Percentiles rank a stretch among this genome's conserved stretches.
Evolutionary conservation across 116 monocot species (phyloP).

Genomic region (Zostera marina): DNA sequence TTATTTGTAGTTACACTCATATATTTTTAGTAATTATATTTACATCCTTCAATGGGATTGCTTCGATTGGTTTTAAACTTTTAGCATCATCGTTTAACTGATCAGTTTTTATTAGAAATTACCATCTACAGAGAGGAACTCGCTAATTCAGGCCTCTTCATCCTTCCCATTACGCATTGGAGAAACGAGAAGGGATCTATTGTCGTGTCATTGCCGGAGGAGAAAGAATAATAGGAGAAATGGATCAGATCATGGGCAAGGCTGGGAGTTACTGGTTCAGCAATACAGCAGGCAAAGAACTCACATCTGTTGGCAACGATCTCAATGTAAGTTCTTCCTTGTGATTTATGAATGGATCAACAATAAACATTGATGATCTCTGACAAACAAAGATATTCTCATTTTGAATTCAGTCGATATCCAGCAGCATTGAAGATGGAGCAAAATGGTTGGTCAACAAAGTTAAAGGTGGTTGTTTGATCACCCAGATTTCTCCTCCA

Average conservation of each 20-base stretch:
- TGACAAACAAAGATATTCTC: neutral
- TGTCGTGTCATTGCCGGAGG: too few species aligned
- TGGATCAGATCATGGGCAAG: constrained; percentile 41
- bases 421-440: constrained; percentile 30
- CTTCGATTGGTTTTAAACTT: too few species aligned
- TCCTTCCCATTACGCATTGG: neutral
- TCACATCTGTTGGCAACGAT: constrained; percentile 32
- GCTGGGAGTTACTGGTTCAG: constrained; percentile 30
- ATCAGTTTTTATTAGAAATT: too few species aligned
- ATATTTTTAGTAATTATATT: too few species aligned
- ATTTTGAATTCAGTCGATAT: constrained; percentile 18
- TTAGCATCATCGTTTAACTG: too few species aligned
- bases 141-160: too few species aligned
- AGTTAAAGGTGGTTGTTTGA: constrained; percentile 43
- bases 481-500: too few species aligned
- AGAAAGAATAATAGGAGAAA: too few species aligned
- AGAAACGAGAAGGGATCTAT: neutral
- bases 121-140: too few species aligned
- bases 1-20: too few species aligned
- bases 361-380: too few species aligned
- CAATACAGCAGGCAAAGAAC: constrained; percentile 28
- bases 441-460: constrained; percentile 40
- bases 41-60: too few species aligned
- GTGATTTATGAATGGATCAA: neutral
- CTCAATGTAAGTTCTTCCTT: constrained; percentile 12